Percentiles rank a stretch among this genome's conserved stretches.
Evolutionary conservation across 495 filamentous ascomycete genomes (phyloP).

Genomic region (Penicillium cinerascens): DNA sequence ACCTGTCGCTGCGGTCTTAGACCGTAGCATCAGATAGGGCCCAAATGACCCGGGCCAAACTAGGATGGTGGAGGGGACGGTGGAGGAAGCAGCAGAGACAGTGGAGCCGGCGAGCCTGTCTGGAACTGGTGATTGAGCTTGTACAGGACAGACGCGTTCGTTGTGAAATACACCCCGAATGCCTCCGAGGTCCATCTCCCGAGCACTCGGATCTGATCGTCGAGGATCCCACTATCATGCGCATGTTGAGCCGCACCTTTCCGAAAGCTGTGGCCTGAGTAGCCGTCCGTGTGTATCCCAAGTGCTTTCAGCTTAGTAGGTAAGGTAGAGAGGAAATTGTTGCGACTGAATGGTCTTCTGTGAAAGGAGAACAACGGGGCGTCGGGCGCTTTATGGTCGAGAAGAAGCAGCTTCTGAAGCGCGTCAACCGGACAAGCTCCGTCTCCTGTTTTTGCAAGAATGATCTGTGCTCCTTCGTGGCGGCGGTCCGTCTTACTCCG

Average conservation of each 20-base stretch:
- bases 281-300: too few species aligned
- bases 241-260: too few species aligned
- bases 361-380: constrained; percentile 7
- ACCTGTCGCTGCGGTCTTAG: too few species aligned
- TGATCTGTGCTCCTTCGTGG: constrained; percentile 7
- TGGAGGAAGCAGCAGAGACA: too few species aligned
- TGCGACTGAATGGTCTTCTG: constrained; percentile 4
- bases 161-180: constrained; percentile 6
- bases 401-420: constrained; percentile 10
- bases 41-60: too few species aligned
- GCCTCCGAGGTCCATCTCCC: constrained; percentile 4
- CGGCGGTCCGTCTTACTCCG: constrained; percentile 7
- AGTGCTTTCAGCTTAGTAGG: too few species aligned
- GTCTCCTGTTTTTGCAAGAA: constrained; percentile 8
- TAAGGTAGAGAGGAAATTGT: constrained; percentile 2
- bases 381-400: constrained; percentile 4
- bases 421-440: too few species aligned
- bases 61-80: too few species aligned
- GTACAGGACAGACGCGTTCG: constrained; percentile 8
- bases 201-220: constrained; percentile 3
- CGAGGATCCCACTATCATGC: constrained; percentile 5
- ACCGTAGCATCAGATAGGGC: too few species aligned
- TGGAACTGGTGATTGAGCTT: constrained; percentile 10
- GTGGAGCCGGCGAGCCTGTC: constrained; percentile 8
- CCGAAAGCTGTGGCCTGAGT: too few species aligned